These are phyloP conservation scores for Canariomyces notabilis DNA, from an alignment of 2,329 filamentous ascomycete species.

Conservation along the genomic window DNA sequence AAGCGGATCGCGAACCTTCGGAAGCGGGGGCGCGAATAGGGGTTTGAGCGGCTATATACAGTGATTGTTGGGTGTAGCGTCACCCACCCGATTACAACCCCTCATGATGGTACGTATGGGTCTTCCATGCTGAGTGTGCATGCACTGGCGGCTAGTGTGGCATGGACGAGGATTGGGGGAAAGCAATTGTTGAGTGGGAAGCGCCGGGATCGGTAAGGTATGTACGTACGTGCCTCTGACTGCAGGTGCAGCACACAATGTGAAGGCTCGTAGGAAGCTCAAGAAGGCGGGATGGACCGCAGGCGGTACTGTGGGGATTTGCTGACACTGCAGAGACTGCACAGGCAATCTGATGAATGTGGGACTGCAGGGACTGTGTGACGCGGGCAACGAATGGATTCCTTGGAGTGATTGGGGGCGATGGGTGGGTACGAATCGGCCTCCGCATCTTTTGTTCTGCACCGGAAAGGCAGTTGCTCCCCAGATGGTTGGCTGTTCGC, in stretches of 20 bases:
- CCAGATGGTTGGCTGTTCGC: constrained; percentile 16
- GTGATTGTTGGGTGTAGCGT: constrained; percentile 1
- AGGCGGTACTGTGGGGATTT: neutral
- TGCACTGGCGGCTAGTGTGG: constrained; percentile 17
- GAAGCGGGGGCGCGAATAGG: too few species aligned
- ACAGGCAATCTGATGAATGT: neutral
- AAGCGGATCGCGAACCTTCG: constrained; percentile 11
- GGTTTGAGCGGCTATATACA: constrained; percentile 27
- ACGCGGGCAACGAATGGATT: neutral
- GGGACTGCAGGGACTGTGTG: neutral
- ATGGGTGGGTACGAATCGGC: constrained; percentile 5
- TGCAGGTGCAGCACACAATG: too few species aligned
- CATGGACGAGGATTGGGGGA: neutral
- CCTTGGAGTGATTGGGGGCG: neutral
- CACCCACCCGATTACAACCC: neutral
- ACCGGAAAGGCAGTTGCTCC: neutral
- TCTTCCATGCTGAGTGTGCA: too few species aligned
- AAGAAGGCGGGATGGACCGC: too few species aligned
- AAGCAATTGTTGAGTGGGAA: constrained; percentile 8
- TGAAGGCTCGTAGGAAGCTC: too few species aligned
- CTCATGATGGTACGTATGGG: too few species aligned
- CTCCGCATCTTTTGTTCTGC: neutral
- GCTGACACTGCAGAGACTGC: neutral
- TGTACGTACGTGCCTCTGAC: too few species aligned
- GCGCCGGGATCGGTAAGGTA: constrained; percentile 10